Evolutionary conservation across 1,284 basidiomycete species (phyloP).

Genomic region (Rhodotorula glutinis): DNA sequence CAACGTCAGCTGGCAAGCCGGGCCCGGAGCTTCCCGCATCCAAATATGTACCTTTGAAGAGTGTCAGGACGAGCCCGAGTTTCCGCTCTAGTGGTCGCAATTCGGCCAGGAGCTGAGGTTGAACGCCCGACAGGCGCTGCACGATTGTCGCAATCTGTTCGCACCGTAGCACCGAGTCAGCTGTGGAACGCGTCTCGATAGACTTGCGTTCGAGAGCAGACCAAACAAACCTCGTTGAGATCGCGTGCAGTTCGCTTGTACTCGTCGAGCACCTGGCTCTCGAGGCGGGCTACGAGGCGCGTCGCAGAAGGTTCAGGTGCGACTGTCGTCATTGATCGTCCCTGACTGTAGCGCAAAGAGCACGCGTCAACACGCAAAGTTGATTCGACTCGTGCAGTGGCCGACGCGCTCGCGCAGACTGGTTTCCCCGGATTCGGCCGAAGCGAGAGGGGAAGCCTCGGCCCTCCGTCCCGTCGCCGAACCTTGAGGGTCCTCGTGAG

Average conservation of each 20-base stretch:
- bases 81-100: slow-evolving; percentile 83
- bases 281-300: slow-evolving; percentile 51
- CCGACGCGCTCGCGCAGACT: too few relatives aligned
- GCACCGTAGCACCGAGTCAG: slow-evolving; percentile 43
- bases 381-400: too few relatives aligned
- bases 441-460: too few relatives aligned
- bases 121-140: slow-evolving; percentile 57
- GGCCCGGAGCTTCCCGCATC: too few relatives aligned
- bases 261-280: slow-evolving; percentile 72
- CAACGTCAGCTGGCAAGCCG: slow-evolving; percentile 6
- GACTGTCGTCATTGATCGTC: too few relatives aligned
- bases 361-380: too few relatives aligned
- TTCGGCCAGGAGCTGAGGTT: slow-evolving; percentile 73
- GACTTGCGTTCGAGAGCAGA: too few relatives aligned
- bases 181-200: slow-evolving; percentile 36
- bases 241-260: slow-evolving; percentile 70
- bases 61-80: slow-evolving; percentile 86
- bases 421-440: too few relatives aligned
- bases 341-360: too few relatives aligned
- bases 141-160: slow-evolving; percentile 33
- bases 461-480: too few relatives aligned
- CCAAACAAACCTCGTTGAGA: slow-evolving; percentile 59
- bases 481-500: too few relatives aligned
- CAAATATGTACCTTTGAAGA: slow-evolving; percentile 47
- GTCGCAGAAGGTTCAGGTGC: slow-evolving; percentile 29